Percentiles rank a stretch among this genome's conserved stretches.
These are phyloP conservation scores for Penicillium antarcticum DNA, from an alignment of 495 filamentous ascomycete species.

Conservation along the genomic window DNA sequence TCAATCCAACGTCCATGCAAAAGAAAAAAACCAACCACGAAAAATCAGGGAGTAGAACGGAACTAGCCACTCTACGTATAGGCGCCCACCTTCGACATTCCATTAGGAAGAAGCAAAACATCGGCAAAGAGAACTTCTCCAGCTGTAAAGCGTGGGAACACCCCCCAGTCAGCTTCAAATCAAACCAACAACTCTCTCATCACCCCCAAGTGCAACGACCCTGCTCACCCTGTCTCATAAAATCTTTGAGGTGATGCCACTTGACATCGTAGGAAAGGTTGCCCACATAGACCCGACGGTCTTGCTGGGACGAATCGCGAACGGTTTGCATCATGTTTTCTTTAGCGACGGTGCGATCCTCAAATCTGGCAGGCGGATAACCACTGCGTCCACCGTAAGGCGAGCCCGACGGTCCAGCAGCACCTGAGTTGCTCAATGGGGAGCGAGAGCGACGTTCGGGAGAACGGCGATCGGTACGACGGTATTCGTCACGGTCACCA, in stretches of 20 bases:
- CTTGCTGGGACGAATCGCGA: slow-evolving; percentile 92
- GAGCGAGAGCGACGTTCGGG: slow-evolving; percentile 77
- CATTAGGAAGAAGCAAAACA: slow-evolving; percentile 99
- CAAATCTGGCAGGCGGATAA: slow-evolving; percentile 67
- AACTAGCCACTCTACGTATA: slow-evolving; percentile 87
- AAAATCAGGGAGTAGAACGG: slow-evolving; percentile 50
- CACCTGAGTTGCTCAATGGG: slow-evolving; percentile 75
- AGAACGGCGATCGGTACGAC: slow-evolving; percentile 73
- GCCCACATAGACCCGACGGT: slow-evolving; percentile 98
- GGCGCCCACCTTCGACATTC: slow-evolving; percentile 99
- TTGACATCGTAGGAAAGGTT: slow-evolving; percentile 99
- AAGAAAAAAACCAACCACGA: slow-evolving; percentile 56
- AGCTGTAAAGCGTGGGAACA: slow-evolving; percentile 54
- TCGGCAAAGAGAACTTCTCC: slow-evolving; percentile 99
- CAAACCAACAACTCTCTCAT: slow-evolving; percentile 4
- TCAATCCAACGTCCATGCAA: slow-evolving; percentile 98
- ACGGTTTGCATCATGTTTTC: slow-evolving; percentile 95
- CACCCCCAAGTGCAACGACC: slow-evolving; percentile 25
- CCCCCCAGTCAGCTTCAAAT: slow-evolving; percentile 28
- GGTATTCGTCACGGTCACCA: slow-evolving; percentile 63
- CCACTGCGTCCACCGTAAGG: slow-evolving; percentile 56
- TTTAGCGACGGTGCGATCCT: slow-evolving; percentile 81
- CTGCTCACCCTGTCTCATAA: slow-evolving; percentile 95
- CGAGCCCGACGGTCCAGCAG: slow-evolving; percentile 63
- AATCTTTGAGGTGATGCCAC: slow-evolving; percentile 99